Percentiles rank a stretch among this genome's conserved stretches.
These are phyloP conservation scores for Candida yuanshanica DNA, from an alignment of 805 yeast species.

Conservation along the genomic window DNA sequence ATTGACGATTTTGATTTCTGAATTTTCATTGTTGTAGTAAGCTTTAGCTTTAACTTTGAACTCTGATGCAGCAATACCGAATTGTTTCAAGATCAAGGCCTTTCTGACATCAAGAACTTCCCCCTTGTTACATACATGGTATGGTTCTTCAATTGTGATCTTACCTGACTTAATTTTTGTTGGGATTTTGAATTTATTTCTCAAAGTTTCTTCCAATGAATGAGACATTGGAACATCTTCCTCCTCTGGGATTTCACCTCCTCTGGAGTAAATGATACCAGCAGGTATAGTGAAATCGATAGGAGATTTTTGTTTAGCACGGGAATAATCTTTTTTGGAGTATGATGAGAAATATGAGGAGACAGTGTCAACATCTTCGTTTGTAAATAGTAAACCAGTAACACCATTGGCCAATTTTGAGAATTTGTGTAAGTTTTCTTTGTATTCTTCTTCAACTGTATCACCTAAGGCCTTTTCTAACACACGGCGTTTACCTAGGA, in stretches of 20 bases:
- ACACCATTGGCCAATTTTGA: conserved; percentile 65
- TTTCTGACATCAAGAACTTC: conserved; percentile 82
- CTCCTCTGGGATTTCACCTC: conserved; percentile 83
- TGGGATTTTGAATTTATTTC: conserved; percentile 87
- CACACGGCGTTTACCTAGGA: conserved; percentile 90
- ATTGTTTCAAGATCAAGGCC: conserved; percentile 86
- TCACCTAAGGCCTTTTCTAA: conserved; percentile 90
- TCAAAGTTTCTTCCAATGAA: conserved; percentile 87
- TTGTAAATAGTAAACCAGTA: conserved; percentile 82
- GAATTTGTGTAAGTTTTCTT: conserved; percentile 72
- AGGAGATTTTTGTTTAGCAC: conserved; percentile 85
- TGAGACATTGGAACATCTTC: conserved; percentile 97
- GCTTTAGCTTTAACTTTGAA: conserved; percentile 80
- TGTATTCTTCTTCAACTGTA: conserved; percentile 83
- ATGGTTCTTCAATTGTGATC: conserved; percentile 69
- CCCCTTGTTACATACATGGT: conserved; percentile 74
- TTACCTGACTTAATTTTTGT: conserved; percentile 89
- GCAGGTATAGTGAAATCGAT: conserved; percentile 80
- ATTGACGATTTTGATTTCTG: conserved; percentile 26
- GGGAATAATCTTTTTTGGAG: conserved; percentile 73
- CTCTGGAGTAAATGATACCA: conserved; percentile 91
- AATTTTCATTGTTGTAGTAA: conserved; percentile 61
- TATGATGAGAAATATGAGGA: conserved; percentile 78
- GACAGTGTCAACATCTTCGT: conserved; percentile 88
- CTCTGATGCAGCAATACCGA: conserved; percentile 91